Evolutionary conservation across 176 grass and related monocot genomes (phyloP), one percentile per base, ranked within the genome.

Genomic region (Carex parvula): DNA sequence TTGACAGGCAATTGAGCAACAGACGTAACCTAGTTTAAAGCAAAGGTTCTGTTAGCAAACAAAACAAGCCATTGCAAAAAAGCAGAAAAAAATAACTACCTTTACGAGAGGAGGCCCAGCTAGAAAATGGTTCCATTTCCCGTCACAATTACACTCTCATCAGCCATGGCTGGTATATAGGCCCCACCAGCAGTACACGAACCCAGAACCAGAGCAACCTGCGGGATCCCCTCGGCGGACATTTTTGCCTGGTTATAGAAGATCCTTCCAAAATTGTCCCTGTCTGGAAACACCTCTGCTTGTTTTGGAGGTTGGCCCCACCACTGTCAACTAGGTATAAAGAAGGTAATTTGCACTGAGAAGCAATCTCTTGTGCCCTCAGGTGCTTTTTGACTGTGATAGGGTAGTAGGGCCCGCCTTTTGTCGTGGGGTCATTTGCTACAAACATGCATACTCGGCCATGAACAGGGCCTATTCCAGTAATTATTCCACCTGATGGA

Each of bases 161-260:
- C 95, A 68, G 95, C 95, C 95, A 98, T 98, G 52, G 92, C 95
- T 35, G 95, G 95, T 83, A 98, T 98, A 82, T 98, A 98, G 68
- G 95, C 95, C 33, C 95, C 95, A 13, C 95, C 95, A 86, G 95
- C 95, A n/a, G 95, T 98, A 87, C 95, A 98, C 52, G 92, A 95
- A 52, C 95, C 95, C 86, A 98, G 85, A 89, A 98, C 95, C 74
- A 98, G 61, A 2, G 95, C 95, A 86, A 98, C 90, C 81, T 98
- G 95, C 79, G 95, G 95, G 85, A 98, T 91, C 8, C 95, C 89
- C 8, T 92, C 91, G 64, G 91, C 64, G 8, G 95, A 98, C 95
- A 98, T 98, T 86, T 93, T 92, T 68, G 95, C 95, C 82, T 98
- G 95, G 85, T 98, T 98, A 84, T 91, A 98, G 75, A 98, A 98